phyloP scores from a whole-genome alignment of 768 basidiomycete genomes.

The Rhodotorula taiwanensis region DNA sequence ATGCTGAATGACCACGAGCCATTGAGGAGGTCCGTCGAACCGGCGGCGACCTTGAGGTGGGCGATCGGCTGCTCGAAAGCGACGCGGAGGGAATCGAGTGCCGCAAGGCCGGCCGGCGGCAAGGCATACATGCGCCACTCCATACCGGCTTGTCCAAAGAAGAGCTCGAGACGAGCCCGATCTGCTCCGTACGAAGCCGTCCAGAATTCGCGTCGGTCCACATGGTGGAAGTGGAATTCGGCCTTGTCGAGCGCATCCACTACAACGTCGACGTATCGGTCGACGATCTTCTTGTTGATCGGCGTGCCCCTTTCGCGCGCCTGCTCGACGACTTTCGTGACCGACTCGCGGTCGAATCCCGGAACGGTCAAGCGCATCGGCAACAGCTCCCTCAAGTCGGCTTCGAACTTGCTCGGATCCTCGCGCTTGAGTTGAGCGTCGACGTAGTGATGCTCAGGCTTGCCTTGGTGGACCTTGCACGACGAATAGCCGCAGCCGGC shows the following conservation, averaged over 20 bases:
- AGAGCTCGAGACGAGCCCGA: conserved; percentile 63
- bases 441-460: conserved; percentile 74
- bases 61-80: conserved; percentile 70
- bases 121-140: conserved; percentile 79
- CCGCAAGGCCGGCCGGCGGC: conserved; percentile 47
- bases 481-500: conserved; percentile 68
- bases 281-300: not conserved
- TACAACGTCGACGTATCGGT: conserved; percentile 33
- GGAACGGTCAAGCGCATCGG: conserved; percentile 69
- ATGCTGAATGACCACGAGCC: conserved; percentile 58
- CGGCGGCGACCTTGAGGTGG: conserved; percentile 50
- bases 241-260: conserved; percentile 36
- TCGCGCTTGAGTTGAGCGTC: conserved; percentile 50
- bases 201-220: conserved; percentile 86
- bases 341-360: conserved; percentile 44
- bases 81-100: conserved; percentile 70
- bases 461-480: conserved; percentile 79
- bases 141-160: conserved; percentile 64
- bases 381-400: conserved; percentile 65
- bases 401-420: conserved; percentile 65
- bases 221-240: conserved; percentile 67
- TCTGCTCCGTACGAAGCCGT: conserved; percentile 68
- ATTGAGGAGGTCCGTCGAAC: conserved; percentile 48
- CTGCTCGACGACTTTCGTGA: conserved; percentile 5
- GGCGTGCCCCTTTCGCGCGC: conserved; percentile 9